Conservation (phyloP, 805 yeast genomes). For the Wickerhamomyces sydowiorum region DNA sequence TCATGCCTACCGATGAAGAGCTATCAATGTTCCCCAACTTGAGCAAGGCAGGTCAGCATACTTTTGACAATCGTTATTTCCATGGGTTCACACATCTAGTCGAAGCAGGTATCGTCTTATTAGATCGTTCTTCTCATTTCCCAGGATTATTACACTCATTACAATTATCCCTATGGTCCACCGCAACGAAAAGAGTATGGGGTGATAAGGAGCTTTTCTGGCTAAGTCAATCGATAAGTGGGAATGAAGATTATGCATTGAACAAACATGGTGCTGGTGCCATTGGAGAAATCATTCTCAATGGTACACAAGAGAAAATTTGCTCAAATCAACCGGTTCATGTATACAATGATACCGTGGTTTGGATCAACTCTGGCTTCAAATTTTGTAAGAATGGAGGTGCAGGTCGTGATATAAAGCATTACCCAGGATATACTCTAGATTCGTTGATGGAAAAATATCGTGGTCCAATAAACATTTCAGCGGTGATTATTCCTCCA, state of each 20-base stretch:
- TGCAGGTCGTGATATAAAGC: constrained; percentile 7
- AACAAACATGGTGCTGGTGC: constrained; percentile 12
- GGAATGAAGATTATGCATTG: constrained; percentile 11
- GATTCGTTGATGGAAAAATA: constrained; percentile 18
- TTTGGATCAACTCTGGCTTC: constrained; percentile 60
- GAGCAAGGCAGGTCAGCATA: not conserved
- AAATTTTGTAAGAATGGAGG: constrained; percentile 30
- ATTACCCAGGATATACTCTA: constrained; percentile 13
- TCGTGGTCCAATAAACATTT: constrained; percentile 31
- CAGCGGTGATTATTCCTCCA: constrained; percentile 48
- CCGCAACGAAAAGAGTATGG: constrained; percentile 21
- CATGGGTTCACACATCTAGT: constrained; percentile 17
- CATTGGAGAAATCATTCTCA: constrained; percentile 8
- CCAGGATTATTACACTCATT: constrained; percentile 17
- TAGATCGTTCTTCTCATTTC: constrained; percentile 21
- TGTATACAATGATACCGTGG: constrained; percentile 31
- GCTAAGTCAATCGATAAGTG: constrained; percentile 24
- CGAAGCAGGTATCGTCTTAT: constrained; percentile 25
- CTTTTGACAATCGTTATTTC: constrained; percentile 6
- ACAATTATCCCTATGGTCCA: constrained; percentile 12
- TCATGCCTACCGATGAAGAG: constrained; percentile 8
- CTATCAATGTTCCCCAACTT: constrained; percentile 1
- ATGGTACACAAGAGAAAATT: constrained; percentile 21
- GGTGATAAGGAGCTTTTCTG: constrained; percentile 35
- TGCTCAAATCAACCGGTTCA: constrained; percentile 60